A percentile compares a stretch with the other conserved stretches of the same genome.
These are phyloP conservation scores for Astrephomene gubernaculifera DNA, from an alignment of 139 green algal genomes.

Conservation along the genomic window DNA sequence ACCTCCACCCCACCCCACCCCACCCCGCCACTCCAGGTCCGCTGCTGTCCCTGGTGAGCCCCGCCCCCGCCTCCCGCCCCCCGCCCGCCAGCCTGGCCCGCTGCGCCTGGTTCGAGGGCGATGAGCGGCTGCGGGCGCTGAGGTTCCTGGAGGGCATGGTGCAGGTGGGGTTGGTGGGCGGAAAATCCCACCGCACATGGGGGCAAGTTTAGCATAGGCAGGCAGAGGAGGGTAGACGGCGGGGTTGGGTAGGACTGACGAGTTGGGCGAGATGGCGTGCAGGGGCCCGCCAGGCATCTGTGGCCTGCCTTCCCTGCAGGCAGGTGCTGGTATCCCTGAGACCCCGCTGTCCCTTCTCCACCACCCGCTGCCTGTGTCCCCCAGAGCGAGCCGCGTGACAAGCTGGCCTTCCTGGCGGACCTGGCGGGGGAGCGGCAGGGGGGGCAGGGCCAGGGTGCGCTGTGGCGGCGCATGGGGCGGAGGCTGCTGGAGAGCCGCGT, in stretches of 20 bases:
- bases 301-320: too few relatives aligned
- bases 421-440: background rate
- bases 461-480: conserved; percentile 78
- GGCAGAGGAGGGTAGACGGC: too few relatives aligned
- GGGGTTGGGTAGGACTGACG: too few relatives aligned
- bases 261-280: too few relatives aligned
- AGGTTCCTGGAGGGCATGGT: conserved; percentile 88
- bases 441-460: conserved; percentile 71
- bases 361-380: background rate
- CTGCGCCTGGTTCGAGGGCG: conserved; percentile 75
- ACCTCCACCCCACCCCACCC: too few relatives aligned
- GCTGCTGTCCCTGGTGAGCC: conserved; percentile 69
- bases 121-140: conserved; percentile 75
- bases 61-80: conserved; percentile 50
- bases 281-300: too few relatives aligned
- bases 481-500: conserved; percentile 79
- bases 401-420: background rate
- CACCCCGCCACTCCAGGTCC: too few relatives aligned
- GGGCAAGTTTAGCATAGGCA: too few relatives aligned
- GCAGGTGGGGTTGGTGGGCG: conserved; percentile 61
- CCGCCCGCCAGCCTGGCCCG: conserved; percentile 57
- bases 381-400: background rate
- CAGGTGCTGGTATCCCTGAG: too few relatives aligned
- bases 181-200: too few relatives aligned
- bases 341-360: background rate